A percentile compares a stretch with the other conserved stretches of the same genome.
phyloP scores from a whole-genome alignment of 2,329 filamentous ascomycete species.

The Stromatinia cepivora region DNA sequence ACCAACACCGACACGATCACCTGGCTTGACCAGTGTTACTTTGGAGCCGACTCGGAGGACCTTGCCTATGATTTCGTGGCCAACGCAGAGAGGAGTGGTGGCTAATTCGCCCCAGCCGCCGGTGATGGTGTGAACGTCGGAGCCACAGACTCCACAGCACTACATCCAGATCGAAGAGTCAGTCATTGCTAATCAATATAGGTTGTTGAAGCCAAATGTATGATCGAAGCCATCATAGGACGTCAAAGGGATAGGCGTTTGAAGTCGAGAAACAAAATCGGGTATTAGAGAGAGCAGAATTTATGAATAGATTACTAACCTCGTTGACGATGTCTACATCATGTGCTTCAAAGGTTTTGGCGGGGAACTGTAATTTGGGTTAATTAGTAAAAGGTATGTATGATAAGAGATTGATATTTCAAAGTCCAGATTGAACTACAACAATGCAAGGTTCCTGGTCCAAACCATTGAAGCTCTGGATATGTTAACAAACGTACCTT shows the following conservation, averaged over 20 bases:
- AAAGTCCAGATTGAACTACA: too few species aligned
- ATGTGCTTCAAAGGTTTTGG: constrained; percentile 78
- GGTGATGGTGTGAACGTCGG: constrained; percentile 38
- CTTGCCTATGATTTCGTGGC: constrained; percentile 52
- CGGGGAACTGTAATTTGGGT: constrained; percentile 4
- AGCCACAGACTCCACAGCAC: constrained; percentile 49
- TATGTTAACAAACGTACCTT: constrained; percentile 27
- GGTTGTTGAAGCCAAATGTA: too few species aligned
- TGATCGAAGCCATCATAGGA: too few species aligned
- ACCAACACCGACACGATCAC: constrained; percentile 54
- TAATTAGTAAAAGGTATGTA: neutral
- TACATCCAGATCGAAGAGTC: neutral
- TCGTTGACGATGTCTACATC: constrained; percentile 88
- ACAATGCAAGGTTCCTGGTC: too few species aligned
- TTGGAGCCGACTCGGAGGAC: constrained; percentile 57
- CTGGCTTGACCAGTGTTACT: constrained; percentile 55
- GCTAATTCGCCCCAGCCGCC: constrained; percentile 34
- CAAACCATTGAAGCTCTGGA: neutral
- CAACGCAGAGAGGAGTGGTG: constrained; percentile 40
- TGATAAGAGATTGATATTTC: neutral
- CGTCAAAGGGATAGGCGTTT: too few species aligned
- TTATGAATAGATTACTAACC: neutral
- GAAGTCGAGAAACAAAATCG: too few species aligned
- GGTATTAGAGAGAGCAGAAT: neutral
- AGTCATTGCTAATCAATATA: neutral